Base-by-base conservation (phyloP, 768 basidiomycete species). In the Exidia glandulosa region DNA sequence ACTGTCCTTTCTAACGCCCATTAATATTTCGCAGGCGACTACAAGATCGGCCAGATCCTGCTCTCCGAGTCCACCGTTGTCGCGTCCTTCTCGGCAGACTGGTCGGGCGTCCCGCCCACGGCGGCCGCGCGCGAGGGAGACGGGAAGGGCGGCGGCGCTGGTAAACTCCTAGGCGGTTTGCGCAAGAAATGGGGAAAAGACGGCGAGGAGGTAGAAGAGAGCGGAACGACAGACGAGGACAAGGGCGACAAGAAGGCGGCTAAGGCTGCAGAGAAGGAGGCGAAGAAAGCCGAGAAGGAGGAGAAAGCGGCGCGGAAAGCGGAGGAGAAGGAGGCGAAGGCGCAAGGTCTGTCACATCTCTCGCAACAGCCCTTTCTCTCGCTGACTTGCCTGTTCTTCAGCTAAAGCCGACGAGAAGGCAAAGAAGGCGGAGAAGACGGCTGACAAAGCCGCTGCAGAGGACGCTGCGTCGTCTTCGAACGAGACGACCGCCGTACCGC, bases 21-120 rank as follows among this genome's bases (percentile, higher is more conserved):
- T 61, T 4, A 60, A 25, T 50, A 57, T 7, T 30, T 56, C 13
- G 50, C 55, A 83, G 84, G 83, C n/a, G 84, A 85, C 65, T 84
- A 84, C 68, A 73, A 71, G 60, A 65, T 85, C 37, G 84, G 84
- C 14, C 76, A 84, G 67, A 79, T 80, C 45, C 27, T 54, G 7
- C 50, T 54, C 4, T 23, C 50, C 6, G 50, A 54, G 50, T n/a
- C 50, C 7, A 25, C 27, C 5, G 16, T 6, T 13, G 50, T 54
- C 50, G 50, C 19, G 29, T 54, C 27, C 16, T 54, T 54, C 27
- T 25, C 50, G 27, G 19, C 14, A 10, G 50, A 25, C 30, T 54
- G 50, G 50, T 9, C 41, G 36, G 36, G 36, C 19, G 41, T 45
- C 41, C 41, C 41, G 3, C 41, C 41, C 5, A 19, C 50, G 14